A percentile compares a stretch with the other conserved stretches of the same genome.
phyloP scores from a whole-genome alignment of 305 asterid genomes.

The Fraxinus ornus region DNA sequence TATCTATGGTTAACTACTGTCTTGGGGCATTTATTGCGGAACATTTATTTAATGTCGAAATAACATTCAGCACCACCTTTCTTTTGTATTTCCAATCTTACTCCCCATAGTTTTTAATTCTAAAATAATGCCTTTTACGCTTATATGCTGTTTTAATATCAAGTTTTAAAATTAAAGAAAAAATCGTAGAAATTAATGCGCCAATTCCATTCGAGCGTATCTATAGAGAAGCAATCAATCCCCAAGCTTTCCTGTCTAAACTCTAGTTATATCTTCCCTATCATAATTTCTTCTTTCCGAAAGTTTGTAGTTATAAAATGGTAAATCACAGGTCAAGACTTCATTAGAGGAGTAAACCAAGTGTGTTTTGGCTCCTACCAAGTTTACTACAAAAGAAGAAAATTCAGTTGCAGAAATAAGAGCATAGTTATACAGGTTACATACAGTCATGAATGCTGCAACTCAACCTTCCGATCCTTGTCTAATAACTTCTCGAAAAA shows the following conservation, averaged over 20 bases:
- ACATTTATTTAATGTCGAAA: not conserved
- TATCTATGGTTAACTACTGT: not conserved
- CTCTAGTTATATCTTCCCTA: not conserved
- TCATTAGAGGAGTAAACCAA: not conserved
- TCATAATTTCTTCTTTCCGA: not conserved
- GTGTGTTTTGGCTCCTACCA: not conserved
- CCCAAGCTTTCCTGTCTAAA: not conserved
- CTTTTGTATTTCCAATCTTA: not conserved
- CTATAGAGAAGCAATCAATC: not conserved
- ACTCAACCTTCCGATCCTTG: slow-evolving; percentile 47
- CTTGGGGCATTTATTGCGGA: not conserved
- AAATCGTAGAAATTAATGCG: not conserved
- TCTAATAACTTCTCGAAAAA: slow-evolving; percentile 58
- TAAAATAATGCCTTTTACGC: not conserved
- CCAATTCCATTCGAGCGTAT: not conserved
- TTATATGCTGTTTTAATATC: not conserved
- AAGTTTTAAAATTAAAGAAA: not conserved
- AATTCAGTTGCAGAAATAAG: slow-evolving; percentile 44
- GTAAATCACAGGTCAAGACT: not conserved
- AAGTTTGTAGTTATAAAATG: not conserved
- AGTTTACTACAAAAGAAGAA: not conserved
- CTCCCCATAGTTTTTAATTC: not conserved
- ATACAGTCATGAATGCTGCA: slow-evolving; percentile 71
- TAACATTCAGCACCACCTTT: not conserved
- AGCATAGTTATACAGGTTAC: slow-evolving; percentile 59